Base-by-base conservation (phyloP, 2,329 filamentous ascomycete genomes). In the Chrysoporthe deuterocubensis region DNA sequence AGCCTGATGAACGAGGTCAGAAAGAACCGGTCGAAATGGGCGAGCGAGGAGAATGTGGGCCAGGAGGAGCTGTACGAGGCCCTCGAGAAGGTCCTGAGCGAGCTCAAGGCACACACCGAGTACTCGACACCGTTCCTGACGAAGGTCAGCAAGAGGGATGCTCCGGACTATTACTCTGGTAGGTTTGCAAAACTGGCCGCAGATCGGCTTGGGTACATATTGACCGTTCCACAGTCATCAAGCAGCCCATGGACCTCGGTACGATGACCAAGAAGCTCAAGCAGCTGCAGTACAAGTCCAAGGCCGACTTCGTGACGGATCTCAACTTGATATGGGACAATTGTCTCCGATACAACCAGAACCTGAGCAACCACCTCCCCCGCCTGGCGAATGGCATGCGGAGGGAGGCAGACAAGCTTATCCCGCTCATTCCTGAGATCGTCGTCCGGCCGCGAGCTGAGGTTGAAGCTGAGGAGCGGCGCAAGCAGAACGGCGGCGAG, bases 21-120 rank as follows among this genome's bases (percentile, higher is more conserved):
- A 71, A 99, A 98, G 79, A 98, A 98, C 74, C 87, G 96, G 74
- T 98, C 95, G 80, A 99, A 99, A 81, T 99, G 96, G 96, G 95
- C 96, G 3, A 98, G 92, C 77, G 96, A 98, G 79, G 96, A 99
- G 74, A 96, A 96, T 73, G 91, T 99, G 70, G 95, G 96, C 69
- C 96, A 99, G 79, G 96, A 99, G 79, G 96, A 99, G 79, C 85
- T 99, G 6, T 99, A 99, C 77, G 96, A 99, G 81, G 93, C 96
- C 13, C 85, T 96, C 16, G 96, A 99, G 78, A 98, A 98, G 81
- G 96, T 99, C 64, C 85, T 99, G 75, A 97, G 94, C 75, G 95
- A 98, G 78, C 88, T 99, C 66, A 98, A 98, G 79, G 96, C 96
- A 46, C 94, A 96, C 82, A 97, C 94, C 1, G 96, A 99, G 78